Evolutionary conservation across 257 asterid species (phyloP).

Genomic region (Plectranthus barbatus): DNA sequence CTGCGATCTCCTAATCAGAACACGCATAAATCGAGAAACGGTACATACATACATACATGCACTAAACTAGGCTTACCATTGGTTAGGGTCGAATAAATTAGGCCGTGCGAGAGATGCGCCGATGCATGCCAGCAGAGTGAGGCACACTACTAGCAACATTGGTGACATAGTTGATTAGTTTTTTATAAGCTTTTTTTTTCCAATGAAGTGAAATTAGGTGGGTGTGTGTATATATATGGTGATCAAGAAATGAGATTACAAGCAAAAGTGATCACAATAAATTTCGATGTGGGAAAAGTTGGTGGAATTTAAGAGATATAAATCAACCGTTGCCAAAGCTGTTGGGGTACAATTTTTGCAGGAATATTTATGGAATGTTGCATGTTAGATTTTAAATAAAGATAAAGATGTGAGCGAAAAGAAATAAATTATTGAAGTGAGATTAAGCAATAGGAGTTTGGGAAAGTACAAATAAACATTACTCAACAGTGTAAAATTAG

Average conservation of each 20-base stretch:
- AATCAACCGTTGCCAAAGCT: slow-evolving; percentile 26
- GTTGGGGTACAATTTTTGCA: slow-evolving; percentile 10
- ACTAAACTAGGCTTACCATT: slow-evolving; percentile 13
- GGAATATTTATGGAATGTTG: neutral
- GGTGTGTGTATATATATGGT: neutral
- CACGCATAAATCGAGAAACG: neutral
- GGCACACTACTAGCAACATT: slow-evolving; percentile 12
- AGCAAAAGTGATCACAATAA: slow-evolving; percentile 14
- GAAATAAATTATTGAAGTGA: neutral
- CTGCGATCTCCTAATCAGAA: neutral
- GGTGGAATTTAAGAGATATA: slow-evolving; percentile 25
- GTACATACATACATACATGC: neutral
- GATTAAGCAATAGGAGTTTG: neutral
- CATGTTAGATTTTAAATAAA: neutral
- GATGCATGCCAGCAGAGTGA: slow-evolving; percentile 9
- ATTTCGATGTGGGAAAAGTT: slow-evolving; percentile 28
- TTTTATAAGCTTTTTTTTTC: too few species aligned
- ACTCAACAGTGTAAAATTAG: neutral
- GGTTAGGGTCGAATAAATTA: neutral
- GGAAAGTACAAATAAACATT: neutral
- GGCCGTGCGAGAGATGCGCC: slow-evolving; percentile 9
- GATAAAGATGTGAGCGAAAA: too few species aligned
- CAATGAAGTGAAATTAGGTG: neutral
- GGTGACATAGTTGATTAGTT: slow-evolving; percentile 16
- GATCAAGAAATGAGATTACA: neutral